Base-by-base conservation (phyloP, 208 protist species). In the Trypanosoma caninum region DNA sequence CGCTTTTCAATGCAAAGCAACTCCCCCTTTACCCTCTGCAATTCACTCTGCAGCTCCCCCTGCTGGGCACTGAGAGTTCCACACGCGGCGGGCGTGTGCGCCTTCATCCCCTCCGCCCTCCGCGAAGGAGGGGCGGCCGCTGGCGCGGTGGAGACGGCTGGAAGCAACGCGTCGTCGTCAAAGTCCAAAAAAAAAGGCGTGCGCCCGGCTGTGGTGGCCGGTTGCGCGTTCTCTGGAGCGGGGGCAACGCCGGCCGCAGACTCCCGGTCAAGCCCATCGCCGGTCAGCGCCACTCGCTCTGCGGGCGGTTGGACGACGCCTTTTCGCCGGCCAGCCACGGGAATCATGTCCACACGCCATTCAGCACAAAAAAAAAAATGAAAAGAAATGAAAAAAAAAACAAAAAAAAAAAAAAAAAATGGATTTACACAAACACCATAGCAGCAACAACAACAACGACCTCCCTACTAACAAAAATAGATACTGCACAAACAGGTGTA, bases 271-370 rank as follows among this genome's bases (percentile, higher is more conserved):
- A 65, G 64, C 3, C 37, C 54, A 20, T 61, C 40, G 20, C 27
- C 41, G 6, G 23, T 37, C 3, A 31, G 41, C 10, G 22, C 11
- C 3, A 34, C 48, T 41, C 20, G 28, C 41, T 37, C 46, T 20
- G 44, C 6, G 37, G 72, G 10, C 13, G 48, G 60, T 16, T 60
- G 40, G 8, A 27, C 61, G 18, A 67, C 53, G n/a, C 74, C 74
- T 42, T 50, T 66, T 13, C 78, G 58, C n/a, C 78, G 60, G 9
- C 78, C 78, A 23, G 78, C 78, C 48, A 80, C 62, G 18, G 78
- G 66, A 34, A 72, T 61, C 66, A 72, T 72, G 30, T 35, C 25
- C 8, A 3, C 9, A 31, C 9, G 30, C 31, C 25, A 16, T 51
- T 2, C 30, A 11, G 18, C 41, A 27, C 4, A 22, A 44, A 2